A percentile compares a stretch with the other conserved stretches of the same genome.
Conservation (phyloP, 2,329 filamentous ascomycete species). For the Furcasterigmium sp. region DNA sequence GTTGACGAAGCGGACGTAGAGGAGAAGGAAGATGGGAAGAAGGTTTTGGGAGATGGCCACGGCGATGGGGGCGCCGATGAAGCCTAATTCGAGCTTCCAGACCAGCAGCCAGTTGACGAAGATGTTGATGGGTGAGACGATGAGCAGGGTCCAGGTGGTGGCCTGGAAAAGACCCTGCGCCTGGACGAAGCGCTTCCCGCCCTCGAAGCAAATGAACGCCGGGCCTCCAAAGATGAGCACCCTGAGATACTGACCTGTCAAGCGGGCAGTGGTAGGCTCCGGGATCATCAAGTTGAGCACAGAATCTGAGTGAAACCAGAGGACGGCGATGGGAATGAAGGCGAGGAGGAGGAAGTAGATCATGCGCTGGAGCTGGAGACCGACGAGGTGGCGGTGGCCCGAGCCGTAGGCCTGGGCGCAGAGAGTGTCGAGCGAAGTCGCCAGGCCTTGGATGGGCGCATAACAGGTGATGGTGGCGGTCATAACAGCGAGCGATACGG, state of each 20-base stretch:
- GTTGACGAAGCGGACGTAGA: slow-evolving; percentile 70
- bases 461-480: slow-evolving; percentile 75
- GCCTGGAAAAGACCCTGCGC: slow-evolving; percentile 77
- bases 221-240: slow-evolving; percentile 70
- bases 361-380: slow-evolving; percentile 78
- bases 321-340: slow-evolving; percentile 64
- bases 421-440: slow-evolving; percentile 86
- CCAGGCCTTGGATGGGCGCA: slow-evolving; percentile 75
- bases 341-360: slow-evolving; percentile 68
- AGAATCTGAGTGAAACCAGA: slow-evolving; percentile 65
- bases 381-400: slow-evolving; percentile 79
- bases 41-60: slow-evolving; percentile 74
- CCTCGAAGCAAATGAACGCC: slow-evolving; percentile 72
- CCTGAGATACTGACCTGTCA: slow-evolving; percentile 69
- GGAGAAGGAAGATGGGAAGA: slow-evolving; percentile 69
- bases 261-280: slow-evolving; percentile 53
- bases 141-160: slow-evolving; percentile 69
- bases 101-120: slow-evolving; percentile 76
- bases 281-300: slow-evolving; percentile 49
- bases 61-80: slow-evolving; percentile 76
- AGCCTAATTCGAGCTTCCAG: slow-evolving; percentile 64
- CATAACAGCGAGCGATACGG: slow-evolving; percentile 57
- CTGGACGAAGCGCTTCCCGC: slow-evolving; percentile 75
- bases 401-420: slow-evolving; percentile 93
- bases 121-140: slow-evolving; percentile 72